These are phyloP conservation scores for Sclerotinia sclerotiorum DNA, from an alignment of 2,329 filamentous ascomycete species.

Conservation along the genomic window DNA sequence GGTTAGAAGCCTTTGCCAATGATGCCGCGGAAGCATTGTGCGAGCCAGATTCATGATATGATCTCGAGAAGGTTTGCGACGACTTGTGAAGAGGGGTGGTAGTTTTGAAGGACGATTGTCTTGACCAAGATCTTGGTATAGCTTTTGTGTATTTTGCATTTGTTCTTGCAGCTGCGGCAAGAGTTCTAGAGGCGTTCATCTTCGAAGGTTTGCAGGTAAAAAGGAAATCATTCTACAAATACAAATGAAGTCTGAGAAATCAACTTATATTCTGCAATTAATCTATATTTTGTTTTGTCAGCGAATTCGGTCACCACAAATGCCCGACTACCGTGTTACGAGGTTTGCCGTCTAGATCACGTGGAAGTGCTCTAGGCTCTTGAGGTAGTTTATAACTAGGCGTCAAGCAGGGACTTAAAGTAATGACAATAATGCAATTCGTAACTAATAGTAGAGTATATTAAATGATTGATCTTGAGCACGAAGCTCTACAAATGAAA, in stretches of 20 bases:
- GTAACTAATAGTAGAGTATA: too few species aligned
- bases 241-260: not conserved
- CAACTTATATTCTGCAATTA: slow-evolving; percentile 8
- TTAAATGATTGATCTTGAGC: too few species aligned
- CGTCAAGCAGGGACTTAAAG: too few species aligned
- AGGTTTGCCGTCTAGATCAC: too few species aligned
- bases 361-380: too few species aligned
- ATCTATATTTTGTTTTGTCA: slow-evolving; percentile 25
- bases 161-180: slow-evolving; percentile 31
- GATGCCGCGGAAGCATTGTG: slow-evolving; percentile 28
- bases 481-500: too few species aligned
- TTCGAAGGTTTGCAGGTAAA: not conserved
- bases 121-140: slow-evolving; percentile 26
- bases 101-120: slow-evolving; percentile 27
- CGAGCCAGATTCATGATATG: slow-evolving; percentile 32
- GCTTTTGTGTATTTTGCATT: slow-evolving; percentile 25
- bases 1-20: slow-evolving; percentile 61
- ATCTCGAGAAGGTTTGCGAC: slow-evolving; percentile 25
- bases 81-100: slow-evolving; percentile 18
- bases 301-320: slow-evolving; percentile 21
- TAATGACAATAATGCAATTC: too few species aligned
- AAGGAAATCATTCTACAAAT: slow-evolving; percentile 1
- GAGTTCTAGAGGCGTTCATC: slow-evolving; percentile 35
- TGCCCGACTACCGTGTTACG: not conserved
- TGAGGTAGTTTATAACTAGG: too few species aligned